These are phyloP conservation scores for Lithospermum erythrorhizon DNA, from an alignment of 257 asterid species.

Conservation along the genomic window DNA sequence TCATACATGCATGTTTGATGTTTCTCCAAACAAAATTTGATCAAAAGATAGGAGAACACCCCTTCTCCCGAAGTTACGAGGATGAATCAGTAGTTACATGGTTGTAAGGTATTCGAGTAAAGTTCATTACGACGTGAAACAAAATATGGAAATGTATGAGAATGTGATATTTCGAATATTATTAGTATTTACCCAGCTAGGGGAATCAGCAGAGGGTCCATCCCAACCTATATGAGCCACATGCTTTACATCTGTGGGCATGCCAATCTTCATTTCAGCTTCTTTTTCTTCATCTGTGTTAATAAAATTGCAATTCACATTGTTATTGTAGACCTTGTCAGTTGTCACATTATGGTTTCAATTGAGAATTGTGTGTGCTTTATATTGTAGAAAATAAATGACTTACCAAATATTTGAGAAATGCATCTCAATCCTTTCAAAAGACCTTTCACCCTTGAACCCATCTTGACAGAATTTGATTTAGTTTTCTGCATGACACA, in stretches of 20 bases:
- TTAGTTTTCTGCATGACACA: not conserved
- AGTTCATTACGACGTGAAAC: no score
- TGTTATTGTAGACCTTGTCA: not conserved
- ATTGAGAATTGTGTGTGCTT: not conserved
- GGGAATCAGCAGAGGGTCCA: constrained; percentile 62
- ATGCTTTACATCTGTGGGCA: constrained; percentile 97
- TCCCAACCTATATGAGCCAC: constrained; percentile 98
- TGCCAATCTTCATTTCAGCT: constrained; percentile 68
- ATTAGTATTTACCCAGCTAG: constrained; percentile 56
- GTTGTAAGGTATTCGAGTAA: no score
- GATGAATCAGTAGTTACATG: no score
- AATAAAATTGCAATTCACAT: not conserved
- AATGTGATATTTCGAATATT: not conserved
- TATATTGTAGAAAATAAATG: not conserved
- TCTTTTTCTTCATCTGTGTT: constrained; percentile 69
- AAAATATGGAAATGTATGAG: not conserved
- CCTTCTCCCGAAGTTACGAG: no score
- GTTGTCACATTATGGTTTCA: not conserved
- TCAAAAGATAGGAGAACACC: no score
- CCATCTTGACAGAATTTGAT: constrained; percentile 15
- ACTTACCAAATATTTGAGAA: constrained; percentile 83
- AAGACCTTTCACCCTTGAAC: constrained; percentile 78
- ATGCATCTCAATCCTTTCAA: constrained; percentile 89
- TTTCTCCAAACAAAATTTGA: no score
- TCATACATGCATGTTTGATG: no score